Percentiles rank a stretch among this genome's conserved stretches.
Conservation (phyloP, 2,329 filamentous ascomycete species). For the Neonectria faginata region DNA sequence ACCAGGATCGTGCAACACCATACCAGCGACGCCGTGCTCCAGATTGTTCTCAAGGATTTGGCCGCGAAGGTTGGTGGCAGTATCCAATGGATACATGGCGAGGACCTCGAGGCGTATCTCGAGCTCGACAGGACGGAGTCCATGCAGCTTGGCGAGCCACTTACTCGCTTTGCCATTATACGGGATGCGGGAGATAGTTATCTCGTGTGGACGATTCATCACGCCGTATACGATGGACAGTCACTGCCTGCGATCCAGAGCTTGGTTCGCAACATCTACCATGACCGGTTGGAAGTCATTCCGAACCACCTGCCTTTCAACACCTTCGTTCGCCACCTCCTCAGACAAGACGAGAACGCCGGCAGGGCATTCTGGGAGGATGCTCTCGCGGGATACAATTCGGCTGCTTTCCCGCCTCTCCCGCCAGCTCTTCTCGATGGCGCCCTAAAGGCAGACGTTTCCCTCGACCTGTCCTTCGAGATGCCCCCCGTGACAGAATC, state of each 20-base stretch:
- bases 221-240: conserved; percentile 34
- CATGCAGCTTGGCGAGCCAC: conserved; percentile 24
- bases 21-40: conserved; percentile 1
- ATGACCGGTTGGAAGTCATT: neutral
- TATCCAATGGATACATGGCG: conserved; percentile 7
- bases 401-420: conserved; percentile 12
- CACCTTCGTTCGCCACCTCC: conserved; percentile 17
- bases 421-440: neutral
- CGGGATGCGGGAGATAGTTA: conserved; percentile 8
- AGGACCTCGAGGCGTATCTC: conserved; percentile 13
- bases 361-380: conserved; percentile 12
- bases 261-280: conserved; percentile 17
- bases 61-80: neutral
- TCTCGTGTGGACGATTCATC: conserved; percentile 35
- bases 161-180: conserved; percentile 23
- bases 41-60: conserved; percentile 14
- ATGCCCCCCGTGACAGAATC: conserved; percentile 12
- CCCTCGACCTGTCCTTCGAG: conserved; percentile 10
- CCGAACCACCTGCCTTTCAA: neutral
- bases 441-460: conserved; percentile 2
- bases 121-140: conserved; percentile 14
- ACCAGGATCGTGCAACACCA: conserved; percentile 22
- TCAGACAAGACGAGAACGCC: neutral
- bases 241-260: conserved; percentile 24
- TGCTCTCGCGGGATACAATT: neutral